Percentiles rank a stretch among this genome's conserved stretches.
Conservation (phyloP, 2,329 filamentous ascomycete species). For the Sporothrix phasma region DNA sequence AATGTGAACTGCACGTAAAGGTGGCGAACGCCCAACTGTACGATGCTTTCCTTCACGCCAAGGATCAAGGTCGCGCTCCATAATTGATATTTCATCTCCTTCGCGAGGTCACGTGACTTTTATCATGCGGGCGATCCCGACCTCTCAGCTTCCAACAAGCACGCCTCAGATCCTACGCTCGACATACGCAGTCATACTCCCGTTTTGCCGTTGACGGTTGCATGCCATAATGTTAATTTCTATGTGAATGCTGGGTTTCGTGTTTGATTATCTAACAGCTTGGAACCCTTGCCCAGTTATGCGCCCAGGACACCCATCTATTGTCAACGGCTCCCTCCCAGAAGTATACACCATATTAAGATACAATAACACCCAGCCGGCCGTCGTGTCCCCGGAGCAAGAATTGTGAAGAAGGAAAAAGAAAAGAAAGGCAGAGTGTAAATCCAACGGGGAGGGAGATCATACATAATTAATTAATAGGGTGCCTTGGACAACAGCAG, state of each 20-base stretch:
- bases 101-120: slow-evolving; percentile 1
- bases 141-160: neutral
- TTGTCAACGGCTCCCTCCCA: slow-evolving; percentile 1
- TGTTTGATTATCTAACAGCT: neutral
- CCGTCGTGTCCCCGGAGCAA: slow-evolving; percentile 2
- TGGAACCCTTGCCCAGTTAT: slow-evolving; percentile 6
- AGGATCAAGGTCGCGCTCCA: neutral
- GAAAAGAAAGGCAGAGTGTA: neutral
- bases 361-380: slow-evolving; percentile 10
- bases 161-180: too few species aligned
- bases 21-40: neutral
- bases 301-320: slow-evolving; percentile 7
- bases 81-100: neutral
- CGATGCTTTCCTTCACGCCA: neutral
- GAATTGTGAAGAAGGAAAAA: neutral
- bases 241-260: neutral
- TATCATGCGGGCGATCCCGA: neutral
- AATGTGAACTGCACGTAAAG: neutral
- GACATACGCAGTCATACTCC: too few species aligned
- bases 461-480: slow-evolving; percentile 12
- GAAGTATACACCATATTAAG: slow-evolving; percentile 17
- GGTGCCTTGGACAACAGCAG: neutral
- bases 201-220: too few species aligned
- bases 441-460: neutral
- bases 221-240: neutral